Evolutionary conservation across 164 flowering plant genomes (phyloP).

Genomic region (Pachysandra terminalis): DNA sequence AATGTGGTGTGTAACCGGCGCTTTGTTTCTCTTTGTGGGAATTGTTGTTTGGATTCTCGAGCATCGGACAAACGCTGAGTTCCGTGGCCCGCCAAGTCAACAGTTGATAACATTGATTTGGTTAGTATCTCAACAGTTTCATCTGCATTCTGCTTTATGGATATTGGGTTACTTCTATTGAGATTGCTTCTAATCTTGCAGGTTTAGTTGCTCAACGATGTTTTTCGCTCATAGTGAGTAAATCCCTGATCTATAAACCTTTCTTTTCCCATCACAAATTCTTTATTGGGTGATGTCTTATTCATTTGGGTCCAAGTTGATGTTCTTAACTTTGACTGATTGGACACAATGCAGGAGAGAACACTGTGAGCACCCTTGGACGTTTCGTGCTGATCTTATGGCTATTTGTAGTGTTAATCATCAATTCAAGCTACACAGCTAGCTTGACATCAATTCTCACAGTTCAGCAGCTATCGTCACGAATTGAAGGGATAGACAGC

Average conservation of each 20-base stretch:
- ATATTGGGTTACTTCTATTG: constrained; percentile 5
- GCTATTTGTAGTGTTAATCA: constrained; percentile 88
- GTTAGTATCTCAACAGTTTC: constrained; percentile 40
- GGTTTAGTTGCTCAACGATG: constrained; percentile 98
- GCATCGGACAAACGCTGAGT: constrained; percentile 76
- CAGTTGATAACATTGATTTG: constrained; percentile 79
- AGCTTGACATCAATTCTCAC: constrained; percentile 96
- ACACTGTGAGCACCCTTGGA: constrained; percentile 81
- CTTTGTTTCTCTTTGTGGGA: constrained; percentile 79
- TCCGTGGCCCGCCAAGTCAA: constrained; percentile 84
- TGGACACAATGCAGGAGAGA: constrained; percentile 58
- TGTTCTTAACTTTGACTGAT: constrained; percentile 3
- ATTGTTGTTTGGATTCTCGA: constrained; percentile 94
- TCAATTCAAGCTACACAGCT: constrained; percentile 95
- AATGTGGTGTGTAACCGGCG: constrained; percentile 84
- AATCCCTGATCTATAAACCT: no score
- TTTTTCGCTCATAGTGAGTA: constrained; percentile 89
- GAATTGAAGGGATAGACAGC: constrained; percentile 71
- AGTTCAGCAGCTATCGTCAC: constrained; percentile 76
- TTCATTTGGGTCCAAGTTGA: neutral
- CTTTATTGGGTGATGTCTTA: neutral
- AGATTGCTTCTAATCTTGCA: constrained; percentile 34
- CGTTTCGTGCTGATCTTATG: constrained; percentile 77
- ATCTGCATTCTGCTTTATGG: neutral
- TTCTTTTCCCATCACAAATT: constrained; percentile 1